A percentile compares a stretch with the other conserved stretches of the same genome.
Evolutionary conservation across 495 filamentous ascomycete species (phyloP).

Genomic region (Aspergillus avenaceus): DNA sequence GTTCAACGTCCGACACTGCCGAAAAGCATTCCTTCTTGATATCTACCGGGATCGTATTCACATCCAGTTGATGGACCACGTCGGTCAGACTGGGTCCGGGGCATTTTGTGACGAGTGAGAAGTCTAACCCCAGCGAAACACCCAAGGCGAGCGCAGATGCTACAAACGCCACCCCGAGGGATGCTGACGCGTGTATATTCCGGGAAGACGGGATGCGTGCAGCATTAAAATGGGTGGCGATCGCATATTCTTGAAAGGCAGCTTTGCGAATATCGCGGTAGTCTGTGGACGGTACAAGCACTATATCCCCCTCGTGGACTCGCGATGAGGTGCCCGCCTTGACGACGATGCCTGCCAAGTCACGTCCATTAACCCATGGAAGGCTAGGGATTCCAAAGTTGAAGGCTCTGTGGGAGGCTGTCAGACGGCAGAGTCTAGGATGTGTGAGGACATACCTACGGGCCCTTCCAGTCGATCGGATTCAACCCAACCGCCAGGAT

Average conservation of each 20-base stretch:
- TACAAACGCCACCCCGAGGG: conserved; percentile 61
- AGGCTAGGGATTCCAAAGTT: conserved; percentile 61
- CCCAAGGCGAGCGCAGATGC: conserved; percentile 56
- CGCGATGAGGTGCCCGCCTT: conserved; percentile 41
- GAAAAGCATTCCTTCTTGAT: conserved; percentile 52
- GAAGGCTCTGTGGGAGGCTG: conserved; percentile 43
- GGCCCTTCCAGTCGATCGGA: conserved; percentile 71
- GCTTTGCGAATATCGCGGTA: conserved; percentile 67
- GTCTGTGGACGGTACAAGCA: conserved; percentile 64
- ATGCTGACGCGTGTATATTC: conserved; percentile 49
- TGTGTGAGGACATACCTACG: conserved; percentile 38
- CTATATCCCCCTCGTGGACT: conserved; percentile 51
- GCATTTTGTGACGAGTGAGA: conserved; percentile 27
- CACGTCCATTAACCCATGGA: conserved; percentile 64
- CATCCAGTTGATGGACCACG: conserved; percentile 34
- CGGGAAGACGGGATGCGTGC: conserved; percentile 49
- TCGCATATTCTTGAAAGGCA: conserved; percentile 64
- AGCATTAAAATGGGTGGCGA: conserved; percentile 59
- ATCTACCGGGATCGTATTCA: conserved; percentile 44
- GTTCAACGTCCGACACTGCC: conserved; percentile 35
- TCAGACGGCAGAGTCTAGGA: background rate
- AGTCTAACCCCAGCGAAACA: conserved; percentile 59
- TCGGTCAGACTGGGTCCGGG: conserved; percentile 51
- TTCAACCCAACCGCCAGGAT: conserved; percentile 60
- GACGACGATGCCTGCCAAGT: conserved; percentile 56